phyloP scores from a whole-genome alignment of 2,329 filamentous ascomycete species.

The Fusarium sp. region DNA sequence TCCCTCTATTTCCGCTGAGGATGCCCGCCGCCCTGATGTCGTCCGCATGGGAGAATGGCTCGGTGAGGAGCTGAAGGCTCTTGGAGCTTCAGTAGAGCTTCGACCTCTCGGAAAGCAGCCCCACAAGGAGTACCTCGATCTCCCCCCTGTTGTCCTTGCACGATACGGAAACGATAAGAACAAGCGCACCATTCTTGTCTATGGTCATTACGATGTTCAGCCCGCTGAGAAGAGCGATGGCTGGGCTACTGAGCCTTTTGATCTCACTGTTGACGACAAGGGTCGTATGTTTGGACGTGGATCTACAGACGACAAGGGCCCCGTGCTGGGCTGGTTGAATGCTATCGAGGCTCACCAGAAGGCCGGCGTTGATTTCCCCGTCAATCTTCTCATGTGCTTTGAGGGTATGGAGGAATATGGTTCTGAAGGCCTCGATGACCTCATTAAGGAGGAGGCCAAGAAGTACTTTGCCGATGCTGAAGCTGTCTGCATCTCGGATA shows the following conservation, averaged over 20 bases:
- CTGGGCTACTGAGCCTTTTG: conserved; percentile 95
- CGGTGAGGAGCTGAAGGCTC: conserved; percentile 79
- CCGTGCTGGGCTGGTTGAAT: conserved; percentile 96
- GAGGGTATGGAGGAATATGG: conserved; percentile 99
- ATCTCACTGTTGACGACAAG: conserved; percentile 86
- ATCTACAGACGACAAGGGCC: conserved; percentile 97
- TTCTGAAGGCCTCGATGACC: conserved; percentile 93
- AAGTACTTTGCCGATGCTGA: conserved; percentile 96
- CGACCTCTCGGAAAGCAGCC: conserved; percentile 91
- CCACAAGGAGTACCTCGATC: conserved; percentile 87
- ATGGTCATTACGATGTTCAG: conserved; percentile 99
- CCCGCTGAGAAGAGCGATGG: conserved; percentile 93
- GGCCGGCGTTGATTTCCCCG: conserved; percentile 92
- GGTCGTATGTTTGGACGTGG: conserved; percentile 96
- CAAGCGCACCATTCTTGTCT: conserved; percentile 95
- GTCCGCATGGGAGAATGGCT: conserved; percentile 97
- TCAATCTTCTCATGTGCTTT: conserved; percentile 99
- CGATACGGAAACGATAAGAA: conserved; percentile 92
- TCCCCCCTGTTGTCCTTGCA: conserved; percentile 91
- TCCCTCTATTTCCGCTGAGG: conserved; percentile 93
- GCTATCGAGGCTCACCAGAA: conserved; percentile 98
- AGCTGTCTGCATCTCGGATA: conserved; percentile 97
- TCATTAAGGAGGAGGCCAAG: conserved; percentile 91
- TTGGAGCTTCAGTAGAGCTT: conserved; percentile 89
- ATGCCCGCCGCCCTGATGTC: conserved; percentile 88